A percentile compares a stretch with the other conserved stretches of the same genome.
Evolutionary conservation across 2,329 filamentous ascomycete species (phyloP).

Genomic region (Aaosphaeria arxii): DNA sequence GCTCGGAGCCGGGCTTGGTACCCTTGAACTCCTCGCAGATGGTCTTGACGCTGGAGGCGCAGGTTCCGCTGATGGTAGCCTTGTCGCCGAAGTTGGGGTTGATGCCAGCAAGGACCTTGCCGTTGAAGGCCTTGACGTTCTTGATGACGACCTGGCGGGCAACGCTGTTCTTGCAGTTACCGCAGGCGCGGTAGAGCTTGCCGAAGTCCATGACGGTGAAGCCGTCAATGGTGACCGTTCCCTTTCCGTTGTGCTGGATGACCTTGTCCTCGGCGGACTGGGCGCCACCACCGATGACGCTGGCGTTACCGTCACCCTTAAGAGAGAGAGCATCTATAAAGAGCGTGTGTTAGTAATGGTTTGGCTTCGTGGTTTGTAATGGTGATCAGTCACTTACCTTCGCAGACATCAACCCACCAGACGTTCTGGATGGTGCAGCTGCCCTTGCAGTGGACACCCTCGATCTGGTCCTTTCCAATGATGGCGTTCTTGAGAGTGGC

Average conservation of each 20-base stretch:
- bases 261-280: constrained; percentile 40
- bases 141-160: constrained; percentile 45
- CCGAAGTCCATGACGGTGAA: constrained; percentile 37
- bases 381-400: constrained; percentile 19
- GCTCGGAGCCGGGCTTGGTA: constrained; percentile 26
- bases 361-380: neutral
- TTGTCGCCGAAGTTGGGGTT: constrained; percentile 53
- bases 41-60: constrained; percentile 25
- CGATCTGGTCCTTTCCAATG: constrained; percentile 51
- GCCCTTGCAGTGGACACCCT: constrained; percentile 51
- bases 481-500: constrained; percentile 55
- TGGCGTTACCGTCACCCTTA: constrained; percentile 36
- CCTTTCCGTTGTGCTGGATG: constrained; percentile 40
- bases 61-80: constrained; percentile 31
- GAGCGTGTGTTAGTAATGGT: neutral
- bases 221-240: constrained; percentile 37
- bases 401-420: constrained; percentile 39
- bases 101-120: constrained; percentile 48
- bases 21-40: constrained; percentile 36
- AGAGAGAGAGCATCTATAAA: constrained; percentile 30
- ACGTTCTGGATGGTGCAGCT: constrained; percentile 48
- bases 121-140: constrained; percentile 42
- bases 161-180: constrained; percentile 48
- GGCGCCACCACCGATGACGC: constrained; percentile 42
- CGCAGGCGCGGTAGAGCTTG: constrained; percentile 49